Conservation (phyloP, 23 red algal genomes). For the Cyanidium caldarium region DNA sequence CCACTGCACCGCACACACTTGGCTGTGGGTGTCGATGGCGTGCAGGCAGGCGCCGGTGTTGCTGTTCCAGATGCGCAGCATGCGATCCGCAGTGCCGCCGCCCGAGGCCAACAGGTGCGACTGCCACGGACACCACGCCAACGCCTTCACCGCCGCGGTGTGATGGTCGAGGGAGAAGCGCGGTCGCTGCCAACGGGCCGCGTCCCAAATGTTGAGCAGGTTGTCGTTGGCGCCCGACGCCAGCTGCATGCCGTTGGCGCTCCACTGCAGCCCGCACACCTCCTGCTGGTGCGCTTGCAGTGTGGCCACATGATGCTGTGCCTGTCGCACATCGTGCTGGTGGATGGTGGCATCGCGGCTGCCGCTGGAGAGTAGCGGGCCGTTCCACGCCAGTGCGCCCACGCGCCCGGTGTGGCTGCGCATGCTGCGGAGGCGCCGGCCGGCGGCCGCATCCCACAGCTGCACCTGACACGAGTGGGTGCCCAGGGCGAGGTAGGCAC, state of each 20-base stretch:
- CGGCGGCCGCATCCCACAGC: conserved; percentile 69
- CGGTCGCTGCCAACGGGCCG: background rate
- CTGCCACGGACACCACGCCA: conserved; percentile 99
- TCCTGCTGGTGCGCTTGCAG: conserved; percentile 70
- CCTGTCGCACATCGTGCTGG: conserved; percentile 75
- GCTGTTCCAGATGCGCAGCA: conserved; percentile 91
- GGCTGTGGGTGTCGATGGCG: conserved; percentile 81
- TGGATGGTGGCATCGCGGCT: conserved; percentile 74
- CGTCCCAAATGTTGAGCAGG: conserved; percentile 77
- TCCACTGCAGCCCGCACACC: conserved; percentile 97
- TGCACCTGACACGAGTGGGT: conserved; percentile 60
- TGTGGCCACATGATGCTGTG: conserved; percentile 51
- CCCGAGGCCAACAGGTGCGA: conserved; percentile 72
- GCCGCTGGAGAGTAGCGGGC: conserved; percentile 63
- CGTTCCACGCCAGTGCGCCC: conserved; percentile 91
- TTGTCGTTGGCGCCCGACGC: conserved; percentile 98
- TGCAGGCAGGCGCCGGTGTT: conserved; percentile 68
- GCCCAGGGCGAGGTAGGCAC: conserved; percentile 73
- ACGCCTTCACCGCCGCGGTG: conserved; percentile 88
- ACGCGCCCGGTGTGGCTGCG: conserved; percentile 61
- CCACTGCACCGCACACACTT: conserved; percentile 94
- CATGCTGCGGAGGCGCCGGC: conserved; percentile 49
- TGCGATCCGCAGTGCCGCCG: conserved; percentile 88
- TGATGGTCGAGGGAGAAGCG: conserved; percentile 45
- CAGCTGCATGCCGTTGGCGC: conserved; percentile 65